Percentiles rank a stretch among this genome's conserved stretches.
Evolutionary conservation across 805 yeast genomes (phyloP).

Genomic region (Ogataea populi-albae): DNA sequence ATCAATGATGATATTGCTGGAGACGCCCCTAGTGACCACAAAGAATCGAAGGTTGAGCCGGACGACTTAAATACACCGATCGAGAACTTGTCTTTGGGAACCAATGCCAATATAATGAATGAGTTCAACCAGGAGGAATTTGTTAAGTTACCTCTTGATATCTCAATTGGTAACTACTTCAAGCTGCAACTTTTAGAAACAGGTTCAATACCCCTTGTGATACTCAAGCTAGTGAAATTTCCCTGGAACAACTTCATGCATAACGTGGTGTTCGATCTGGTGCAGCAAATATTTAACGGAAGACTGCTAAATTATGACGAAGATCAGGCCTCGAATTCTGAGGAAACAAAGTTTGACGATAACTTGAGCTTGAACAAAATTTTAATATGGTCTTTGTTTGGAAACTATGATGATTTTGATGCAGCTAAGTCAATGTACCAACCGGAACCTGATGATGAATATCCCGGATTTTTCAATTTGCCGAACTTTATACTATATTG

Average conservation of each 20-base stretch:
- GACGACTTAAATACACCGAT: constrained; percentile 19
- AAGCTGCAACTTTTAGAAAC: constrained; percentile 77
- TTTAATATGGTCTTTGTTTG: constrained; percentile 36
- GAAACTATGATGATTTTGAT: constrained; percentile 27
- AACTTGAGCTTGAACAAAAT: constrained; percentile 32
- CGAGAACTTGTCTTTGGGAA: constrained; percentile 30
- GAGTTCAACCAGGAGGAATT: constrained; percentile 16
- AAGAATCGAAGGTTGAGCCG: constrained; percentile 3
- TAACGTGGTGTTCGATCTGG: constrained; percentile 91
- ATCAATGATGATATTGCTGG: constrained; percentile 24
- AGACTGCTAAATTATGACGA: constrained; percentile 37
- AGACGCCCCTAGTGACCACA: background rate
- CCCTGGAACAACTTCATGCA: constrained; percentile 98
- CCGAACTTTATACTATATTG: constrained; percentile 31
- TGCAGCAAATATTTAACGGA: constrained; percentile 92
- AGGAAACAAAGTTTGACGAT: constrained; percentile 34
- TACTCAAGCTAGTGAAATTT: constrained; percentile 67
- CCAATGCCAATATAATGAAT: constrained; percentile 21
- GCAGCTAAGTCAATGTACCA: constrained; percentile 6
- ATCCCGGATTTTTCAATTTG: constrained; percentile 33
- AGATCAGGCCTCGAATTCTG: constrained; percentile 33
- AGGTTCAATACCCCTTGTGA: constrained; percentile 57
- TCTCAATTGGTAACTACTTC: constrained; percentile 73
- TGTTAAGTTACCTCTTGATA: constrained; percentile 25
- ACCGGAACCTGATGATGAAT: constrained; percentile 15